Evolutionary conservation across 495 filamentous ascomycete genomes (phyloP), one percentile per base, ranked within the genome.

Genomic region (Trichoderma reesei): DNA sequence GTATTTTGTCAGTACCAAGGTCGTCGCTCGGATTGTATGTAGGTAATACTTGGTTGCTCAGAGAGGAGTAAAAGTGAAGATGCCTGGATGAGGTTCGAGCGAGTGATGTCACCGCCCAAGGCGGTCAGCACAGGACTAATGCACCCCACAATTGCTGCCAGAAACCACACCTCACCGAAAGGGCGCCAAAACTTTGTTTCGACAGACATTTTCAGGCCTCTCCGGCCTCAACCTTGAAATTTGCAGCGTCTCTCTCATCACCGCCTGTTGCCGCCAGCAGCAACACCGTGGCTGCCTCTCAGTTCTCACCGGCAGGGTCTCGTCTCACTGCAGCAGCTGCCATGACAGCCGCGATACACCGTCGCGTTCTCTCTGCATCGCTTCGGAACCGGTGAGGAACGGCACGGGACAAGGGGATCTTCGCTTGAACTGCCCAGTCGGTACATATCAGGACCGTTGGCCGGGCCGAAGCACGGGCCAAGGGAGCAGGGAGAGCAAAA

Each of bases 121-220:
- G 46, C 46, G 46, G 46, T 51, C 46, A 51, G n/a, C 3, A 1
- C 9, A 18, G 7, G 51, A 9, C 51, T 56, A 56, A 56, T 33
- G 20, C 51, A 33, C 18, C 51, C 18, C 20, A 33, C 51, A 33
- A 33, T 56, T 33, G 18, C 7, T 56, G 20, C 26, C 20, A 34
- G 44, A 11, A 18, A 48, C 44, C 44, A n/a, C 44, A 5, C 13
- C 44, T 14, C 31, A n/a, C n/a, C 51, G 51, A 20, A 20, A 31
- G 18, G 41, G n/a, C 46, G 46, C 46, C 46, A 51, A 51, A 51
- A 51, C 46, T 51, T 51, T 51, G 46, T 51, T 51, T 51, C 41
- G 41, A 44, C 41, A 18, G 26, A 20, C n/a, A n/a, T n/a, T n/a
- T n/a, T n/a, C n/a, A n/a, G n/a, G n/a, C n/a, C n/a, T n/a, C n/a